Percentiles rank a stretch among this genome's conserved stretches.
Conservation (phyloP, 2,329 filamentous ascomycete genomes). For the Cryphonectria parasitica region DNA sequence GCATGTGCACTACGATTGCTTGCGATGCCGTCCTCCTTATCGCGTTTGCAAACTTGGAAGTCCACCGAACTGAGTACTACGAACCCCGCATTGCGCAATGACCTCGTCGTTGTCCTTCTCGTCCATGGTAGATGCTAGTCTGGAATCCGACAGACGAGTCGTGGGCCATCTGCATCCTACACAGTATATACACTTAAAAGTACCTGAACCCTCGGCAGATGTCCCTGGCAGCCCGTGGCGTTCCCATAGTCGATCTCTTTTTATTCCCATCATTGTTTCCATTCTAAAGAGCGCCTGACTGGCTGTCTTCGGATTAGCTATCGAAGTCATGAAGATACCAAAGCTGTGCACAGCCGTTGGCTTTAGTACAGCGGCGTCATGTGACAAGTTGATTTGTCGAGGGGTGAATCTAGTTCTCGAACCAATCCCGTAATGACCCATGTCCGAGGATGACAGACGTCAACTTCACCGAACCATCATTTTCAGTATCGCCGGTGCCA, state of each 20-base stretch:
- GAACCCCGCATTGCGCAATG: neutral
- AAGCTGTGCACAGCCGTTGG: neutral
- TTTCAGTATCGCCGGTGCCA: neutral
- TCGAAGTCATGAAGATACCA: neutral
- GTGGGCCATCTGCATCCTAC: neutral
- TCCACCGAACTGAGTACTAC: neutral
- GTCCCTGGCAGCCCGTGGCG: neutral
- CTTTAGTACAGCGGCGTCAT: neutral
- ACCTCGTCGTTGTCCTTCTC: neutral
- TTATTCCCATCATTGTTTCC: slow-evolving; percentile 1
- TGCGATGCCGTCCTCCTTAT: neutral
- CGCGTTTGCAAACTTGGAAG: neutral
- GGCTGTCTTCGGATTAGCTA: neutral
- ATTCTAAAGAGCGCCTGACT: neutral
- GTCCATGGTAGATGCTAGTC: neutral
- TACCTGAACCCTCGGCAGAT: neutral
- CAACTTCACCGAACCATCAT: neutral
- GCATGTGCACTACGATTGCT: neutral
- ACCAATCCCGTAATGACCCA: neutral
- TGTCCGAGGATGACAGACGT: neutral
- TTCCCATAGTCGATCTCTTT: neutral
- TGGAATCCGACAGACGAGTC: neutral
- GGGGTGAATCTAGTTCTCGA: neutral
- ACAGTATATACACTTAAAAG: neutral
- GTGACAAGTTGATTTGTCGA: neutral